Percentiles rank a stretch among this genome's conserved stretches.
phyloP scores from a whole-genome alignment of 2,329 filamentous ascomycete genomes.

The Penicillium corylophilum region DNA sequence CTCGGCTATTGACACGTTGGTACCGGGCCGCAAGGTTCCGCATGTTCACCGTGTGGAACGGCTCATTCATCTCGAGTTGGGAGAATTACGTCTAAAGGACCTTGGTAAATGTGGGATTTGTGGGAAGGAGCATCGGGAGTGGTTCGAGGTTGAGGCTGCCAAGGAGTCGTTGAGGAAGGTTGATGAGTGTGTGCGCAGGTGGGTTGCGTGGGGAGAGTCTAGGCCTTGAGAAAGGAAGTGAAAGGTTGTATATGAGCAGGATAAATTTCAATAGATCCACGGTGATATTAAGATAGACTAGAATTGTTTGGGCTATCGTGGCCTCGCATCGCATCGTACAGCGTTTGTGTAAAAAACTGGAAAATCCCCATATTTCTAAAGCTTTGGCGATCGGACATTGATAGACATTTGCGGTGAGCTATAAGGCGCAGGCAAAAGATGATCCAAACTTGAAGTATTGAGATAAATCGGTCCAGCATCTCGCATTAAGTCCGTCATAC shows the following conservation, averaged over 20 bases:
- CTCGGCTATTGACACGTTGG: conserved; percentile 6
- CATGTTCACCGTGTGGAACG: conserved; percentile 86
- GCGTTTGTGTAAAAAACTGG: not conserved
- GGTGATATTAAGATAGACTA: not conserved
- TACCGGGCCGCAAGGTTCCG: conserved; percentile 65
- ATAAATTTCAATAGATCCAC: not conserved
- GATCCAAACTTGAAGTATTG: conserved; percentile 6
- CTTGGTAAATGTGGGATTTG: conserved; percentile 69
- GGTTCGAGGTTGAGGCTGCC: conserved; percentile 85
- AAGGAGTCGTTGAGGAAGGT: conserved; percentile 67
- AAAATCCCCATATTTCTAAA: not conserved
- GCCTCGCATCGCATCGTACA: not conserved
- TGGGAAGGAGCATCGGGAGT: conserved; percentile 84
- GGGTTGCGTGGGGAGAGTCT: conserved; percentile 76
- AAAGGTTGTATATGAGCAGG: not conserved
- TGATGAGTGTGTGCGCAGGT: conserved; percentile 74
- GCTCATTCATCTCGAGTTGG: conserved; percentile 86
- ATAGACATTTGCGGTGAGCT: not conserved
- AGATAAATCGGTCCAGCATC: conserved; percentile 7
- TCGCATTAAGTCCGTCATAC: conserved; percentile 8
- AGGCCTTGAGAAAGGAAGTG: not conserved
- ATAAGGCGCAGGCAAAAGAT: conserved; percentile 1
- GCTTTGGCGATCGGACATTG: not conserved
- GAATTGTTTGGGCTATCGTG: not conserved
- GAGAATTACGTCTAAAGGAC: conserved; percentile 56